phyloP scores from a whole-genome alignment of 2,329 filamentous ascomycete species.

The Paradendryphiella salina region DNA sequence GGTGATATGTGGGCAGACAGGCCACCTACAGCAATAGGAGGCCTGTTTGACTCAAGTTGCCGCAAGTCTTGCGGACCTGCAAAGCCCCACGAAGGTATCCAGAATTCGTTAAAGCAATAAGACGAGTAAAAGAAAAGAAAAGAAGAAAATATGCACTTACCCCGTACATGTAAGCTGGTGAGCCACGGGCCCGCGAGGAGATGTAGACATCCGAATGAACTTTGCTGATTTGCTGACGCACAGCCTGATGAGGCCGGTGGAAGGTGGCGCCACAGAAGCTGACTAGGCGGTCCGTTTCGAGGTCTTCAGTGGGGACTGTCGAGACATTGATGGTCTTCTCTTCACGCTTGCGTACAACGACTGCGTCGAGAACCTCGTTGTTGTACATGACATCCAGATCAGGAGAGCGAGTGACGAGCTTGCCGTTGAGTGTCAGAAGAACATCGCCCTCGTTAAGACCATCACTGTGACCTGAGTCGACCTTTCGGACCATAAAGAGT shows the following conservation, averaged over 20 bases:
- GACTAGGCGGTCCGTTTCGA: constrained; percentile 90
- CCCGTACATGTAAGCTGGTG: constrained; percentile 43
- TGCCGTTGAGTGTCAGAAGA: constrained; percentile 84
- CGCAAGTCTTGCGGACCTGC: no score
- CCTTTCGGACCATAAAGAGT: constrained; percentile 97
- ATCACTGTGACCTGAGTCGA: constrained; percentile 65
- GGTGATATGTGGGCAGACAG: no score
- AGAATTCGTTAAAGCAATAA: no score
- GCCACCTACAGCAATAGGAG: no score
- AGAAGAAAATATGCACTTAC: constrained; percentile 30
- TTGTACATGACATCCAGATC: constrained; percentile 98
- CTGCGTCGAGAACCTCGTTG: constrained; percentile 77
- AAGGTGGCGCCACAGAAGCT: constrained; percentile 94
- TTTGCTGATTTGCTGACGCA: constrained; percentile 95
- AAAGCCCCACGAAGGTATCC: no score
- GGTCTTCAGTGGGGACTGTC: constrained; percentile 83
- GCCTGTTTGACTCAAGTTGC: no score
- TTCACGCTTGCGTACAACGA: constrained; percentile 82
- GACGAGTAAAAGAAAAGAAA: constrained; percentile 47
- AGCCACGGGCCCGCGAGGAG: constrained; percentile 64
- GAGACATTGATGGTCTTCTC: constrained; percentile 76
- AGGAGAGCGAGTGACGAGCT: constrained; percentile 88
- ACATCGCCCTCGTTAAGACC: constrained; percentile 88
- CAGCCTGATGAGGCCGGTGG: constrained; percentile 92
- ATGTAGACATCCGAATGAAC: constrained; percentile 97